Conservation (phyloP, 495 filamentous ascomycete species). For the Hapsidospora chrysogenum region DNA sequence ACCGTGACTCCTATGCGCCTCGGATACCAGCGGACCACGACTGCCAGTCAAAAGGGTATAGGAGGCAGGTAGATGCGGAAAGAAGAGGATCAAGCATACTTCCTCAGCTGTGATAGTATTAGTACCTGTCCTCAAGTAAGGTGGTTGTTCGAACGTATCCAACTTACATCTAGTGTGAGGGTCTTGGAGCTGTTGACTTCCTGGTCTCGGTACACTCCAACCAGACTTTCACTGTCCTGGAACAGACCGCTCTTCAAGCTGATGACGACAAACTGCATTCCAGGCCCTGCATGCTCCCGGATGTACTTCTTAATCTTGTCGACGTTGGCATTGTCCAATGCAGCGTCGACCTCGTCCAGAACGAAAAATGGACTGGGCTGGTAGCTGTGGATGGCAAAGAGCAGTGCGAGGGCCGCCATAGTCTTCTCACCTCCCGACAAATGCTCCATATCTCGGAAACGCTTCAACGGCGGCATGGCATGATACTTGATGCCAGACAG, state of each 20-base stretch:
- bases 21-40: too few relatives aligned
- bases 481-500: slow-evolving; percentile 92
- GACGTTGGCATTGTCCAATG: slow-evolving; percentile 92
- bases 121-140: too few relatives aligned
- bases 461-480: slow-evolving; percentile 95
- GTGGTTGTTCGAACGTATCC: neutral
- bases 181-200: slow-evolving; percentile 74
- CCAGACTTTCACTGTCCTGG: slow-evolving; percentile 81
- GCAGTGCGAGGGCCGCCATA: slow-evolving; percentile 87
- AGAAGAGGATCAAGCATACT: slow-evolving; percentile 13
- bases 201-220: slow-evolving; percentile 93
- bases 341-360: slow-evolving; percentile 94
- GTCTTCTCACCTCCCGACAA: slow-evolving; percentile 96
- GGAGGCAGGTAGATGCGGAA: too few relatives aligned
- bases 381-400: slow-evolving; percentile 92
- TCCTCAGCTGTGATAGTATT: slow-evolving; percentile 12
- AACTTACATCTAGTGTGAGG: slow-evolving; percentile 84
- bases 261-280: slow-evolving; percentile 99
- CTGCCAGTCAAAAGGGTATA: too few relatives aligned
- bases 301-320: slow-evolving; percentile 92
- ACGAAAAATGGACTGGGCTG: slow-evolving; percentile 95
- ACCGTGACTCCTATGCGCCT: too few relatives aligned
- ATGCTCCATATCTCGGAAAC: slow-evolving; percentile 98
- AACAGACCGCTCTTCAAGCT: slow-evolving; percentile 86
- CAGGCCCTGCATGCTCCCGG: slow-evolving; percentile 78